Evolutionary conservation across 2,329 filamentous ascomycete genomes (phyloP), one percentile per base, ranked within the genome.

Genomic region (Cladorrhinum sp.): DNA sequence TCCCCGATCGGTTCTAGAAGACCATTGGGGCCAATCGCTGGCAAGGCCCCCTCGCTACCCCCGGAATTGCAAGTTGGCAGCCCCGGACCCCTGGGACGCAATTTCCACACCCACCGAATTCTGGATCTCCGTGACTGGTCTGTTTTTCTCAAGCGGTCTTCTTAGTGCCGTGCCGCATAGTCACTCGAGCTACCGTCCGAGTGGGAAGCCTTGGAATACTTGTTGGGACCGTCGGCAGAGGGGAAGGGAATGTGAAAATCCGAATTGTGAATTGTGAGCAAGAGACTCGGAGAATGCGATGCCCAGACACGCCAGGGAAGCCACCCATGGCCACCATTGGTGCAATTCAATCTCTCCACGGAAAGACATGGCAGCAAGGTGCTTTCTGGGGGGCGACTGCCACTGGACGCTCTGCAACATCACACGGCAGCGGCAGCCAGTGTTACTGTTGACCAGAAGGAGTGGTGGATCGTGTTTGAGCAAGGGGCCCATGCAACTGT

Each of bases 1-100:
- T 65, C 62, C 62, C 63, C 59, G 61, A 67, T 66, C 61, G 56
- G 65, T 67, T 67, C 65, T 67, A 64, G 65, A 67, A 67, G 61
- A 48, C 6, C 10, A 54, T n/a, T n/a, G 50, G 38, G 55, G 57
- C 64, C 65, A 67, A 66, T 67, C 53, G 41, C 52, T 20, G 50
- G 49, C 56, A 58, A 57, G 57, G 32, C 36, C 55, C 57, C 27
- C 51, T 53, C 41, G 49, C 50, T 59, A 58, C 49, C 58, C 55
- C 55, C 59, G 54, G 58, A 59, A 51, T 50, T 57, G 53, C 38
- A 23, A 49, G 27, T 45, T 56, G 53, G 52, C 45, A 20, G 51
- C 38, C 55, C 54, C 55, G 55, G 50, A 62, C 45, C 55, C 41
- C 61, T 62, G 59, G 63, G 41, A 41, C 56, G 57, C 50, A 65